Percentiles rank a stretch among this genome's conserved stretches.
Conservation (phyloP, 495 filamentous ascomycete genomes). For the Platismatia glauca region DNA sequence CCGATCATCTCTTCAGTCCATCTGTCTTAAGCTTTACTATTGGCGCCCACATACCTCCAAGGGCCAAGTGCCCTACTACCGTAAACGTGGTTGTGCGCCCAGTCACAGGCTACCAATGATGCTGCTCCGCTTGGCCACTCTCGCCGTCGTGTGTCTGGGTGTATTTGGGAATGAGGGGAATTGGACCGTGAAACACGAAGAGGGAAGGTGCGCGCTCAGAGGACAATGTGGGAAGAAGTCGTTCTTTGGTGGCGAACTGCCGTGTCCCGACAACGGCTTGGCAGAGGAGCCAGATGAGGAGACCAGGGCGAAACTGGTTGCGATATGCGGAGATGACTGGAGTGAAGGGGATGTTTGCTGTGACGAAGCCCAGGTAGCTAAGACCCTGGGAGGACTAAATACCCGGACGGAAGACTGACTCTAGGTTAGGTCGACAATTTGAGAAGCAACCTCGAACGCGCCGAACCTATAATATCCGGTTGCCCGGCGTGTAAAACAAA, state of each 20-base stretch:
- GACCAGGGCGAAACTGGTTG: constrained; percentile 66
- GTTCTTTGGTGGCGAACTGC: constrained; percentile 77
- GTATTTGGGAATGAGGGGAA: neutral
- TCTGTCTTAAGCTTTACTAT: neutral
- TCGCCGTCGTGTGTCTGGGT: constrained; percentile 4
- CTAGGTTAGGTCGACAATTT: constrained; percentile 59
- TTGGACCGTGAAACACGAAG: constrained; percentile 62
- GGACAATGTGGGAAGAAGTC: constrained; percentile 85
- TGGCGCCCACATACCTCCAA: neutral
- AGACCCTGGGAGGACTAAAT: neutral
- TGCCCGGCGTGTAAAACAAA: constrained; percentile 96
- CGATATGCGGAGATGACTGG: constrained; percentile 83
- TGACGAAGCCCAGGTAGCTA: constrained; percentile 29
- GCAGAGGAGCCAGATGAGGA: constrained; percentile 63
- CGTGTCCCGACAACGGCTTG: constrained; percentile 85
- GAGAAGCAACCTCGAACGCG: constrained; percentile 72
- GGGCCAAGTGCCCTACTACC: neutral
- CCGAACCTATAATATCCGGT: constrained; percentile 75
- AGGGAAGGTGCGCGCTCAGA: constrained; percentile 82
- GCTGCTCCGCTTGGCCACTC: constrained; percentile 3
- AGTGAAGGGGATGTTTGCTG: constrained; percentile 75
- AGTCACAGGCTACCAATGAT: neutral
- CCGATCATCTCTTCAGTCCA: neutral
- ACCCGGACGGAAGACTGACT: neutral
- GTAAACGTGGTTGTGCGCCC: neutral